Conservation (phyloP, 2,329 filamentous ascomycete species). For the Fusarium sp. region DNA sequence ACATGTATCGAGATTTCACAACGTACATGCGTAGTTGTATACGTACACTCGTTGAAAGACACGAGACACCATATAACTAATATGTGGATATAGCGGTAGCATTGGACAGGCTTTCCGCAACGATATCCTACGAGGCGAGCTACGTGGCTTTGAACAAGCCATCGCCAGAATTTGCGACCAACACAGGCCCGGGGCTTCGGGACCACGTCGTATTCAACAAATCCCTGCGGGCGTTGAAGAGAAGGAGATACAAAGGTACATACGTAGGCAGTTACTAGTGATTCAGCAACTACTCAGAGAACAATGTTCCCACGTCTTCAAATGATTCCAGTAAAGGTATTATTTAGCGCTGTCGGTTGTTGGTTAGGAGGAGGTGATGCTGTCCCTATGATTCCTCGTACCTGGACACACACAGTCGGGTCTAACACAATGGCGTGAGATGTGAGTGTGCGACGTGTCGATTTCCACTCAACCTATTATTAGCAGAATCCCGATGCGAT, state of each 20-base stretch:
- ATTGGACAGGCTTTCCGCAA: not conserved
- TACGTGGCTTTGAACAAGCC: constrained; percentile 15
- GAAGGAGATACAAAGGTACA: not conserved
- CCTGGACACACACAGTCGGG: constrained; percentile 2
- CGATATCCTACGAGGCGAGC: constrained; percentile 1
- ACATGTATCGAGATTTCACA: constrained; percentile 1
- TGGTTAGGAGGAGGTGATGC: not conserved
- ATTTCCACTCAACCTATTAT: constrained; percentile 37
- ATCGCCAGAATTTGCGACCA: constrained; percentile 4
- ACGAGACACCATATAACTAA: constrained; percentile 8
- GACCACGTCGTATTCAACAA: constrained; percentile 10
- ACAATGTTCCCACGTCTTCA: no score
- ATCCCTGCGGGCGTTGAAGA: constrained; percentile 19
- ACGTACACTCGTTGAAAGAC: constrained; percentile 1
- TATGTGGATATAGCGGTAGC: not conserved
- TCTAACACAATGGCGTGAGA: constrained; percentile 31
- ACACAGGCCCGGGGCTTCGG: not conserved
- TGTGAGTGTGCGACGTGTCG: constrained; percentile 36
- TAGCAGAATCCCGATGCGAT: constrained; percentile 35
- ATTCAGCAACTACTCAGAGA: constrained; percentile 1
- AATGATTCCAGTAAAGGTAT: not conserved
- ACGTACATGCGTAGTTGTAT: not conserved
- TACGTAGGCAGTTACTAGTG: not conserved
- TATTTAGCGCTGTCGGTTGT: not conserved
- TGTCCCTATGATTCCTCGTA: constrained; percentile 3